Conservation (phyloP, 805 yeast genomes). For the Teunomyces barrocoloradensis region DNA sequence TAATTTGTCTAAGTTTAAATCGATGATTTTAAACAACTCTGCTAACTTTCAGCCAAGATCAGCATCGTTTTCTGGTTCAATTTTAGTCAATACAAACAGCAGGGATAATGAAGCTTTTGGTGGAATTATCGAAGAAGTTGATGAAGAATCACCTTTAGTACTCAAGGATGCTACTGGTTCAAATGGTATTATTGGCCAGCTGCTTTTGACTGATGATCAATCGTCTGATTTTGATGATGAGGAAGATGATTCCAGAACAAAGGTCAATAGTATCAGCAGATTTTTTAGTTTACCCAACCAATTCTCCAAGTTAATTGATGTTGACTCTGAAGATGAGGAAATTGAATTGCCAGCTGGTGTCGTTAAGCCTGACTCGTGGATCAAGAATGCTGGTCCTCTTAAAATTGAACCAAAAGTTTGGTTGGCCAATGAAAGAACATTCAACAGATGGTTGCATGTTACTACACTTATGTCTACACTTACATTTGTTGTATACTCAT, state of each 20-base stretch:
- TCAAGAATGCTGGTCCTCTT: conserved; percentile 87
- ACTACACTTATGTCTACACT: conserved; percentile 80
- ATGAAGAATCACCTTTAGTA: conserved; percentile 4
- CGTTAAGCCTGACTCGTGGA: conserved; percentile 68
- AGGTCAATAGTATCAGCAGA: conserved; percentile 15
- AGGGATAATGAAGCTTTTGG: conserved; percentile 2
- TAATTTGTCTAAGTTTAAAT: conserved; percentile 40
- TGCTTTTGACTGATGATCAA: conserved; percentile 18
- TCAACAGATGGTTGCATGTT: conserved; percentile 91
- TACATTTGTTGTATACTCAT: conserved; percentile 79
- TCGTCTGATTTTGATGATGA: conserved; percentile 32
- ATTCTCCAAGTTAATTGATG: conserved; percentile 47
- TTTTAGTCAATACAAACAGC: conserved; percentile 15
- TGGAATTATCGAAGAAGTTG: conserved; percentile 8
- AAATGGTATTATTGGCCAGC: conserved; percentile 1
- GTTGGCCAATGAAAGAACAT: conserved; percentile 97
- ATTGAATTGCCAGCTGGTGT: conserved; percentile 88
- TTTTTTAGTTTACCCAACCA: conserved; percentile 26
- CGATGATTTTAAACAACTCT: conserved; percentile 30
- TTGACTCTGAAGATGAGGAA: conserved; percentile 83
- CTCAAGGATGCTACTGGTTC: conserved; percentile 5
- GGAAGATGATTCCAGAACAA: conserved; percentile 21
- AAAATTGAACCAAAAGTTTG: conserved; percentile 97
- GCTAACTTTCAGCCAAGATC: conserved; percentile 35
- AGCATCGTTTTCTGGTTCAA: conserved; percentile 38